These are phyloP conservation scores for Epichloe scottii DNA, from an alignment of 2,329 filamentous ascomycete species.

Conservation along the genomic window DNA sequence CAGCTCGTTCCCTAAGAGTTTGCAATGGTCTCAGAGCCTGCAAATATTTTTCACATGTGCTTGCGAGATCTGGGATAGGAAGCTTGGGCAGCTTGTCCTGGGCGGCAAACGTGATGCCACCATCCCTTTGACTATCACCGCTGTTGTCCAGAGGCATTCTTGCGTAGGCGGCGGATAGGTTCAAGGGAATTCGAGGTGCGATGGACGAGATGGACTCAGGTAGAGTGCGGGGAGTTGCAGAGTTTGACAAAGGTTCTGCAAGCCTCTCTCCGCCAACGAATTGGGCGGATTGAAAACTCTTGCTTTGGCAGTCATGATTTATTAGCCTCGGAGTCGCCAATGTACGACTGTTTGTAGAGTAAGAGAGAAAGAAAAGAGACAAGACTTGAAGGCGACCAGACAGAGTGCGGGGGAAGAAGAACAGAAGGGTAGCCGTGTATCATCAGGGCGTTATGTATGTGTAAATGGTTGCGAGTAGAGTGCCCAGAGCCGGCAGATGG, in stretches of 20 bases:
- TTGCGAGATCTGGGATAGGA: conserved; percentile 79
- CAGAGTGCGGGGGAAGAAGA: background rate
- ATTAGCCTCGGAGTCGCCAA: conserved; percentile 13
- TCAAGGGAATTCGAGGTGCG: conserved; percentile 7
- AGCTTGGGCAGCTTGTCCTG: conserved; percentile 85
- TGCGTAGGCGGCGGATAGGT: conserved; percentile 22
- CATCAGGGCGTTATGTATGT: background rate
- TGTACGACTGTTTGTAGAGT: background rate
- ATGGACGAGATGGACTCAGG: conserved; percentile 19
- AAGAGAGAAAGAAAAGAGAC: background rate
- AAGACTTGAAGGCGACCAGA: background rate
- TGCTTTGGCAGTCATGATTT: conserved; percentile 24
- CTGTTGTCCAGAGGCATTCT: conserved; percentile 33
- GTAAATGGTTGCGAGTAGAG: background rate
- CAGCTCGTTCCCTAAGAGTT: conserved; percentile 64
- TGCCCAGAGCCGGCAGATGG: background rate
- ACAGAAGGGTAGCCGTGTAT: too few relatives aligned
- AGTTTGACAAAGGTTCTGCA: conserved; percentile 26
- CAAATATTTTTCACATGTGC: conserved; percentile 68
- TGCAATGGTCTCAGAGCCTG: conserved; percentile 72
- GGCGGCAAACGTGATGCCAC: conserved; percentile 74
- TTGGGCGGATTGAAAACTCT: conserved; percentile 46
- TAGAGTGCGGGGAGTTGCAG: conserved; percentile 28
- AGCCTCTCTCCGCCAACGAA: conserved; percentile 61
- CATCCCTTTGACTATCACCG: conserved; percentile 32